Base-by-base conservation (phyloP, 805 yeast species). In the Starmera caribaea region DNA sequence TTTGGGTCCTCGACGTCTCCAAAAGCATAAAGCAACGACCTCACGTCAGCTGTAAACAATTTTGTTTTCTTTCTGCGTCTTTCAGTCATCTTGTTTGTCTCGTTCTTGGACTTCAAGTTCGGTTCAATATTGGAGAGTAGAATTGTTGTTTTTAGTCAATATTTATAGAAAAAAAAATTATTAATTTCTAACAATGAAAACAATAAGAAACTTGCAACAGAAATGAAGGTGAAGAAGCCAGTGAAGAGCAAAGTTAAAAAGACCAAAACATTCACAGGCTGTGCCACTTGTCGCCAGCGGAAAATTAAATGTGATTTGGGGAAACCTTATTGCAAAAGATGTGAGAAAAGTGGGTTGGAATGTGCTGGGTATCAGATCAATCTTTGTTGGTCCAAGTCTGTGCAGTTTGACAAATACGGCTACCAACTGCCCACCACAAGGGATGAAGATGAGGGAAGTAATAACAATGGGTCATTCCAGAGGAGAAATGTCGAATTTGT, bases 311-410 rank as follows among this genome's bases (percentile, higher is more conserved):
- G 96, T 58, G 95, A 86, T 55, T 63, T 82, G 41, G 64, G 68
- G 13, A 71, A 69, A 46, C 96, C 96, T 0, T 55, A 62, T 12
- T 88, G 96, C 59, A 54, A 59, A n/a, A 69, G 83, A 41, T 88
- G 96, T 57, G 65, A 65, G 32, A 79, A 76, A 50, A 71, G 85
- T 1, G 78, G 81, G 0, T 55, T 83, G 24, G 63, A 66, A 3
- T 88, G 96, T 53, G 86, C 81, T 26, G 96, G 96, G 1, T 88
- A 87, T 53, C 84, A 76, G 44, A 80, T 88, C 41, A 83, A 81
- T 48, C 70, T 88, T 27, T 64, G 88, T 43, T 88, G 96, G 96
- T 63, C 68, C 3, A 61, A 59, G 12, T 83, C 85, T 0, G 57
- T 74, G 4, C 59, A 59, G 37, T 76, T 73, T 43, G 74, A 74